Evolutionary conservation across 1,284 basidiomycete species (phyloP), one percentile per base, ranked within the genome.

Genomic region (Microbotryomycetes sp.): DNA sequence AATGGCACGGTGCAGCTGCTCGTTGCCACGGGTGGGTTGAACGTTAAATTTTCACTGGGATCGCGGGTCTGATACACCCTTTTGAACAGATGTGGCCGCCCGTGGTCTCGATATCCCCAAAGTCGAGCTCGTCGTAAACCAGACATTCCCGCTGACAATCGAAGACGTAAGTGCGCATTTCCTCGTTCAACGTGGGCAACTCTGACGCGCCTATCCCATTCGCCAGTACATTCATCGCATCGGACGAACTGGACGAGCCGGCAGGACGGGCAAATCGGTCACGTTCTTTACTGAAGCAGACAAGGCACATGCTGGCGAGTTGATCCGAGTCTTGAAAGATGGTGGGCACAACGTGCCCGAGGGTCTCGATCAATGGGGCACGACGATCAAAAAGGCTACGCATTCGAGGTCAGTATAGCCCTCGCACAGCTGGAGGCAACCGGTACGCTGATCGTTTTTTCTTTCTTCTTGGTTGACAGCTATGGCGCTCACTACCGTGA

Each of bases 61-160:
- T 3, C 4, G 27, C 31, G 4, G 5, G 26, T 11, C 26, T 29
- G 45, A n/a, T 13, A 11, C 7, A 3, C 13, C 24, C 0, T 2
- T n/a, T 4, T 27, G 3, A 3, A 1, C 47, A 7, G 94, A 99
- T 75, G 94, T 99, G 3, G 96, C 96, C 1, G 93, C 94, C 26
- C 83, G 94, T 65, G 96, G 94, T 21, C 79, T 98, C 64, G 94
- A 99, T 78, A 97, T 99, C 71, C 93, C 96, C 3, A 88, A 96
- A 73, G 96, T 98, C 41, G 89, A 86, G 52, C 83, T 86, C 30
- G 76, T 78, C 41, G 65, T 77, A 63, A 96, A 96, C 78, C 96
- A 97, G 73, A 97, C 91, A 9, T 99, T 98, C 81, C 96, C 96
- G 18, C 79, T 98, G 69, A 97, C 90, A 0, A 86, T 94, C 52